These are phyloP conservation scores for Cercospora sojina DNA, from an alignment of 2,329 filamentous ascomycete species.

Conservation along the genomic window DNA sequence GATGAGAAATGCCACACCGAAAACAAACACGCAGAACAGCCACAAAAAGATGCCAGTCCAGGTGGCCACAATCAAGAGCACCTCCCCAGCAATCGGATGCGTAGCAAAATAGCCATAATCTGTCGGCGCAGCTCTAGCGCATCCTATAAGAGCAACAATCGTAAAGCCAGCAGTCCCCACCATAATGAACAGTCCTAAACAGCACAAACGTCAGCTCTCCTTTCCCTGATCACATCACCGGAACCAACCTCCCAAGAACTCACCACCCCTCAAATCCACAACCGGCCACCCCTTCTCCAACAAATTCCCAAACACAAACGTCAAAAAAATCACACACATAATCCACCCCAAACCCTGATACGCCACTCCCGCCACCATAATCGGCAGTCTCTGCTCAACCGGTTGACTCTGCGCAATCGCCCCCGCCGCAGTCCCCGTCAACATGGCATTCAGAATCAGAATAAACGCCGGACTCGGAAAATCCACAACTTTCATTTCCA, in stretches of 20 bases:
- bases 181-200: slow-evolving; percentile 50
- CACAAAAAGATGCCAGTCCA: slow-evolving; percentile 48
- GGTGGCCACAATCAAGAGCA: slow-evolving; percentile 29
- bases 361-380: slow-evolving; percentile 47
- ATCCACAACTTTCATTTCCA: slow-evolving; percentile 16
- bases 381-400: slow-evolving; percentile 38
- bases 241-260: not conserved
- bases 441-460: slow-evolving; percentile 26
- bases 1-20: slow-evolving; percentile 25
- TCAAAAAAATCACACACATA: slow-evolving; percentile 42
- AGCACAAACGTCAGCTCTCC: not conserved
- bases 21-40: slow-evolving; percentile 51
- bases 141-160: slow-evolving; percentile 31
- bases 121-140: slow-evolving; percentile 24
- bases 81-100: slow-evolving; percentile 28
- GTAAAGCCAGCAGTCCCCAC: slow-evolving; percentile 45
- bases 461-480: slow-evolving; percentile 24
- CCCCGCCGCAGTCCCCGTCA: slow-evolving; percentile 26
- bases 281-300: slow-evolving; percentile 47
- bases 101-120: slow-evolving; percentile 31
- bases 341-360: slow-evolving; percentile 50
- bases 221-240: not conserved
- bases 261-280: slow-evolving; percentile 40
- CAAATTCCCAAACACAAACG: slow-evolving; percentile 44
- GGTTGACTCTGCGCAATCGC: slow-evolving; percentile 34